Evolutionary conservation across 2,329 filamentous ascomycete genomes (phyloP).

Genomic region (Ophiognomonia clavigignenti-juglandacearum): DNA sequence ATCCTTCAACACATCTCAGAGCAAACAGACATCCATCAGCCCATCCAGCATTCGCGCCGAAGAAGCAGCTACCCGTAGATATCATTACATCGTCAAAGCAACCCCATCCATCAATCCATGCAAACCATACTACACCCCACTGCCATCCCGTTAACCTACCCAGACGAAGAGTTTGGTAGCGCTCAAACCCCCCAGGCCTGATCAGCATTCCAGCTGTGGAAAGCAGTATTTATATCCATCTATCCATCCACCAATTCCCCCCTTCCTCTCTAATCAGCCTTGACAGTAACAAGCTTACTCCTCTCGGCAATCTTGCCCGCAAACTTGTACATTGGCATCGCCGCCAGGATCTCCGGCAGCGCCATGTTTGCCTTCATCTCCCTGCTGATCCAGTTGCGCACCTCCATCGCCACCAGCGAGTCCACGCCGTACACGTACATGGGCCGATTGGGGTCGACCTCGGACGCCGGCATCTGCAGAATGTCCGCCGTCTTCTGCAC

Average conservation of each 20-base stretch:
- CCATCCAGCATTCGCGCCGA: too few species aligned
- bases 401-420: constrained; percentile 14
- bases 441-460: constrained; percentile 10
- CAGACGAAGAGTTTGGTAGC: constrained; percentile 10
- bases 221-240: background rate
- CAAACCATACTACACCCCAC: too few species aligned
- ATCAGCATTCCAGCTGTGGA: background rate
- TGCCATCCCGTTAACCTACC: background rate
- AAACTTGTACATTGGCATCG: constrained; percentile 10
- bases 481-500: constrained; percentile 9
- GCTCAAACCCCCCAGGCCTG: constrained; percentile 8
- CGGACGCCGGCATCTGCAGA: constrained; percentile 8
- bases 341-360: constrained; percentile 11
- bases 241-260: background rate
- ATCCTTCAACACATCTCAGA: too few species aligned
- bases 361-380: constrained; percentile 13
- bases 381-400: constrained; percentile 13
- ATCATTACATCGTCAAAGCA: constrained; percentile 3
- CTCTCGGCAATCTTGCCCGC: constrained; percentile 12
- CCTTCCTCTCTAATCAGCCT: background rate
- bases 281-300: constrained; percentile 12
- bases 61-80: constrained; percentile 2
- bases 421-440: constrained; percentile 14
- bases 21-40: too few species aligned
- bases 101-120: background rate